Conservation (phyloP, 2,329 filamentous ascomycete species). For the Cryphonectria naterciae region DNA sequence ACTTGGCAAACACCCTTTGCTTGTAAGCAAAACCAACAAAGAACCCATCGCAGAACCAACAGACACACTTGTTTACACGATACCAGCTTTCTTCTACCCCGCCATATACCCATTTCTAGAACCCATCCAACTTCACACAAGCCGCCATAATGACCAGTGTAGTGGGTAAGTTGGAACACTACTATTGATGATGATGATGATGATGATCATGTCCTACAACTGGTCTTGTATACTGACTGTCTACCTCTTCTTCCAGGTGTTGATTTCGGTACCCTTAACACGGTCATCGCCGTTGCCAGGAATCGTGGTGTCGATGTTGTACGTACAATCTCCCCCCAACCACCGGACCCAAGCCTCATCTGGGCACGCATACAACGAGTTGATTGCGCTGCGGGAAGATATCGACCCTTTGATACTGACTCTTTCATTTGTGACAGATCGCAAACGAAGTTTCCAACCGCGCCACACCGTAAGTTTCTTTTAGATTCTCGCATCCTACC, state of each 20-base stretch:
- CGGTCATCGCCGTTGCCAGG: conserved; percentile 94
- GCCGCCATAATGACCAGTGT: conserved; percentile 54
- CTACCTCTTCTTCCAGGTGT: conserved; percentile 59
- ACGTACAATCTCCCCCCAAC: conserved; percentile 53
- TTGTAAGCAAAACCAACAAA: conserved; percentile 8
- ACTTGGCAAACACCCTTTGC: background rate
- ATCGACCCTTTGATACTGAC: conserved; percentile 27
- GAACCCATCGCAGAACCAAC: background rate
- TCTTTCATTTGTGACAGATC: conserved; percentile 63
- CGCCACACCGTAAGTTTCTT: conserved; percentile 83
- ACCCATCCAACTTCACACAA: conserved; percentile 23
- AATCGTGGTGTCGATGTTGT: conserved; percentile 99
- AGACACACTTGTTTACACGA: conserved; percentile 18
- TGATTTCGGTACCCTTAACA: conserved; percentile 96
- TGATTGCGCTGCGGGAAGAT: conserved; percentile 16
- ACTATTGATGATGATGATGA: conserved; percentile 10
- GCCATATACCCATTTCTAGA: conserved; percentile 23
- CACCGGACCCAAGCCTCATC: background rate
- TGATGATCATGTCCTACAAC: conserved; percentile 17
- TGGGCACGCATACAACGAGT: background rate
- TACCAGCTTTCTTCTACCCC: conserved; percentile 29
- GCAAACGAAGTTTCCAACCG: conserved; percentile 99
- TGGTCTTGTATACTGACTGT: conserved; percentile 26
- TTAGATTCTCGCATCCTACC: conserved; percentile 25
- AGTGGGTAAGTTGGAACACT: conserved; percentile 50